Conservation (phyloP, 1,284 basidiomycete species). For the Boletus smithii region DNA sequence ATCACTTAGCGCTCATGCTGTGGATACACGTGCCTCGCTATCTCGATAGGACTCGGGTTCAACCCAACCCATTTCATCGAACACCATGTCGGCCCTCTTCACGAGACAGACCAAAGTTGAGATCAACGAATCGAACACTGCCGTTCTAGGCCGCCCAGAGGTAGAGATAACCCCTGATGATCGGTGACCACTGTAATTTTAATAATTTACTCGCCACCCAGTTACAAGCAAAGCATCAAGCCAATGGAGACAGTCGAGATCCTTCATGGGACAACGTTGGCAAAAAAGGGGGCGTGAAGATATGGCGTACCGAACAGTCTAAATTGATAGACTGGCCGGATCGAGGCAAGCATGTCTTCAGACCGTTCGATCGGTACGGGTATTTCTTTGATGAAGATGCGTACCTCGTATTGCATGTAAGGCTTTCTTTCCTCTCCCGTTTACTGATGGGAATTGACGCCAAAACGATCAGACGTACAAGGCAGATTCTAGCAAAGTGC, state of each 20-base stretch:
- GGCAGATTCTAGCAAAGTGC: constrained; percentile 38
- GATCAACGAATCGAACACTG: constrained; percentile 62
- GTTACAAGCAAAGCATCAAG: constrained; percentile 53
- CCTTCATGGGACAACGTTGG: constrained; percentile 52
- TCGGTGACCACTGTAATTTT: background rate
- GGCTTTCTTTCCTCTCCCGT: no score
- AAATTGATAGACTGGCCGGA: constrained; percentile 36
- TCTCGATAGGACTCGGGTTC: constrained; percentile 5
- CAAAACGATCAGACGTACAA: constrained; percentile 45
- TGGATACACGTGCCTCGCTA: constrained; percentile 15
- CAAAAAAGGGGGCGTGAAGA: constrained; percentile 41
- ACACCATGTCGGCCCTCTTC: constrained; percentile 18
- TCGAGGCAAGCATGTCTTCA: constrained; percentile 5
- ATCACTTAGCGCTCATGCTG: constrained; percentile 1
- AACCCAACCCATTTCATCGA: background rate
- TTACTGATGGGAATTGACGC: background rate
- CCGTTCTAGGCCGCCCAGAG: constrained; percentile 54
- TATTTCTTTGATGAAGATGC: constrained; percentile 63
- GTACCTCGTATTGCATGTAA: constrained; percentile 59
- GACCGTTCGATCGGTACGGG: constrained; percentile 38
- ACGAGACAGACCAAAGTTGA: constrained; percentile 44
- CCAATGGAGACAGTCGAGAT: constrained; percentile 52
- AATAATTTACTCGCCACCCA: background rate
- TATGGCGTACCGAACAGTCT: constrained; percentile 62
- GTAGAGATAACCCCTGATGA: constrained; percentile 34